Evolutionary conservation across 2,329 filamentous ascomycete genomes (phyloP), one percentile per base, ranked within the genome.

Genomic region (Cladosporium sp.): DNA sequence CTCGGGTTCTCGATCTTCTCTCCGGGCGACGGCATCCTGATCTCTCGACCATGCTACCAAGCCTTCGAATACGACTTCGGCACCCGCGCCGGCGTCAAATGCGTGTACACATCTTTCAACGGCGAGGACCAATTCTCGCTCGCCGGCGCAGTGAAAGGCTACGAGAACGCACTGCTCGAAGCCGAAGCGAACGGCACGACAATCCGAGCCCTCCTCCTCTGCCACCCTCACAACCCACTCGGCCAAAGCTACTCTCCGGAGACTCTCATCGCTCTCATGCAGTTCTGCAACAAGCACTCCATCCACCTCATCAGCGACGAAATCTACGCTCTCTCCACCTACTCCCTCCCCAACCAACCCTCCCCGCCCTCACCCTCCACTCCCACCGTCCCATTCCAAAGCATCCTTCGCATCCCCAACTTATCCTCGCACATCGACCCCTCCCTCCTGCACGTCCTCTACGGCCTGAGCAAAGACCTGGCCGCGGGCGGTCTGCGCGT

Each of bases 31-130:
- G 74, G 68, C 1, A 70, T 80, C 17, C 56, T 80, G 9, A 61
- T 76, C 2, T 69, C 64, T 24, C 62, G 70, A 12, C 76, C 77
- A 0, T 66, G 72, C 6, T 80, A 80, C 51, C 70, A 71, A 15
- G 67, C 72, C 13, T 80, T 80, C 48, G 67, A 72, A 18, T 60
- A 70, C 1, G 77, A 80, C 56, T 74, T 79, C 39, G 70, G 71
- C 0, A 68, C 70, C 15, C 70, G 73, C 44, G 70, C 74, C 4
- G 51, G 63, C 1, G 59, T 73, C 5, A 56, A 68, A 47, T 63
- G 69, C 17, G 63, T 74, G 1, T 72, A 70, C 51, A 66, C 69
- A 1, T 56, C 69, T 18, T 73, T 70, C 19, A 53, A 60, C 4
- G 53, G 53, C 2, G 58, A 65, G 1, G 71, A 76, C 52, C 66